Evolutionary conservation across 2,329 filamentous ascomycete species (phyloP), one percentile per base, ranked within the genome.

Genomic region (Epichloe amarillans): DNA sequence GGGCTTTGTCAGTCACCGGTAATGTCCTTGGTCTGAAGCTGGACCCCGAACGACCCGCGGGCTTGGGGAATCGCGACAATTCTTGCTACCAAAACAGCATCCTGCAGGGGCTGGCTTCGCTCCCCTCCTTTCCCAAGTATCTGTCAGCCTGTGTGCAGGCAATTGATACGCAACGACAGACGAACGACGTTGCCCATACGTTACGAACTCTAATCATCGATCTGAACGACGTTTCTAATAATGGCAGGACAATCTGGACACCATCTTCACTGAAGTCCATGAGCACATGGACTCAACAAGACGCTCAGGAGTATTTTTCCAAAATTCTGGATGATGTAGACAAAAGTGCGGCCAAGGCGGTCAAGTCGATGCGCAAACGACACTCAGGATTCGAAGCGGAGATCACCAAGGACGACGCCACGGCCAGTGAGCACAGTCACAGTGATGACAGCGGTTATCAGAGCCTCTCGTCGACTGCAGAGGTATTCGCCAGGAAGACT

Each of bases 51-150:
- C 66, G 67, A 35, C 85, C 73, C 47, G 75, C 72, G 2, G 93
- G 93, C 0, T 70, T 97, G 49, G 88, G 88, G 10, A 98, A 98
- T 64, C 84, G 83, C 70, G 88, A 95, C 70, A 95, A 96, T 64
- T 95, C 89, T 1, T 97, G 93, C 71, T 98, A 95, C 65, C 93
- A 97, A 67, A 98, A 98, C 66, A 96, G 90, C 63, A 84, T 96
- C 19, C 80, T 98, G 11, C 89, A 95, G 65, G 83, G 84, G 6
- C 72, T 97, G 41, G 83, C 90, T 1, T 84, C 90, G 4, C 72
- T 97, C 33, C 75, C 77, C 17, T 77, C 83, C 4, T 71, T 97
- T 33, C 76, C 78, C 26, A 70, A 69, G 3, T 93, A 88, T 60
- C 74, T 95, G 7, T 70, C 69, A 2, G 69, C 65, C 8, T 67